These are phyloP conservation scores for Pseudohyphozyma bogoriensis DNA, from an alignment of 768 basidiomycete species.

Conservation along the genomic window DNA sequence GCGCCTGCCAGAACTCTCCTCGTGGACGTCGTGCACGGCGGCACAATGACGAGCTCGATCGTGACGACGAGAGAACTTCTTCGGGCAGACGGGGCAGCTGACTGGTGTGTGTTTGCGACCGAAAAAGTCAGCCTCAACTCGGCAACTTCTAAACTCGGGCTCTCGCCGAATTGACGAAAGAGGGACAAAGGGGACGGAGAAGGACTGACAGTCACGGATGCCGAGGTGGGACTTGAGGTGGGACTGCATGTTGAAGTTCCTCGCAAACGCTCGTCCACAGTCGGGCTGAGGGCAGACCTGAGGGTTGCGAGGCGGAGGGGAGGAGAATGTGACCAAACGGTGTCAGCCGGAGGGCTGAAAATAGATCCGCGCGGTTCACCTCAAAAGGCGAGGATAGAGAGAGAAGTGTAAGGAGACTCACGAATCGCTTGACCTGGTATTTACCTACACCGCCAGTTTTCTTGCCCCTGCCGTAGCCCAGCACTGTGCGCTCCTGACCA, in stretches of 20 bases:
- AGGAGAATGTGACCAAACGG: neutral
- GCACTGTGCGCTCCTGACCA: neutral
- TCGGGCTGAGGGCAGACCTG: slow-evolving; percentile 20
- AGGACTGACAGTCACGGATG: slow-evolving; percentile 23
- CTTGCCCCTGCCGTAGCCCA: neutral
- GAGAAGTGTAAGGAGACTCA: neutral
- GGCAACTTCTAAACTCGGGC: neutral
- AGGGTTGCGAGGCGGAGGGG: neutral
- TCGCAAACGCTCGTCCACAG: slow-evolving; percentile 23
- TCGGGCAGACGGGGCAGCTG: slow-evolving; percentile 25
- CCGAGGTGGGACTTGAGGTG: slow-evolving; percentile 29
- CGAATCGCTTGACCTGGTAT: slow-evolving; percentile 3
- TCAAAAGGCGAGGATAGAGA: neutral
- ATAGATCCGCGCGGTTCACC: too few relatives aligned
- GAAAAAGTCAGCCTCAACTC: neutral
- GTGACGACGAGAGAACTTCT: slow-evolving; percentile 28
- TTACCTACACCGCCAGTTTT: neutral
- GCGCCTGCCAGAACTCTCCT: neutral
- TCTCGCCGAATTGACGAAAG: neutral
- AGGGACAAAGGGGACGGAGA: neutral
- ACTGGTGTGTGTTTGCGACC: slow-evolving; percentile 7
- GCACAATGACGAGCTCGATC: slow-evolving; percentile 24
- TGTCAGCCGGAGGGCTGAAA: neutral
- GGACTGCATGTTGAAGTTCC: slow-evolving; percentile 26
- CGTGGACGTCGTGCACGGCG: slow-evolving; percentile 16